A percentile compares a stretch with the other conserved stretches of the same genome.
These are phyloP conservation scores for Blastobotrys serpentis DNA, from an alignment of 1,139 yeast genomes.

Conservation along the genomic window DNA sequence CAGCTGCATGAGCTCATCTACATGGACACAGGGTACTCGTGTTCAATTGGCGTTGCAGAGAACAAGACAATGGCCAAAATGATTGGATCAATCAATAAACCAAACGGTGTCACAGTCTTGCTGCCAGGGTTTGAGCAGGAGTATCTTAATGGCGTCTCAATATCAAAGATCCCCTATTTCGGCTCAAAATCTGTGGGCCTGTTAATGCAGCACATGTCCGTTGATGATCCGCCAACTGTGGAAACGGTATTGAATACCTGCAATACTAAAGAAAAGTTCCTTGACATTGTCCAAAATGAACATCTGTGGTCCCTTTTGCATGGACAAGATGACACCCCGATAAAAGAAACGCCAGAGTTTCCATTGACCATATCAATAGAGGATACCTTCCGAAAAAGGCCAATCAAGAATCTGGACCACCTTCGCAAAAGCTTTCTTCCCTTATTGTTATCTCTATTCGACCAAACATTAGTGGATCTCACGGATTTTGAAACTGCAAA, in stretches of 20 bases:
- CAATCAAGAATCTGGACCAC: constrained; percentile 15
- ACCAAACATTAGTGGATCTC: constrained; percentile 29
- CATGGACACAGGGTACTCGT: constrained; percentile 34
- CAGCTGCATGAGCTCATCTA: constrained; percentile 27
- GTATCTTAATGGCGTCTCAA: constrained; percentile 27
- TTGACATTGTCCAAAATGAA: constrained; percentile 17
- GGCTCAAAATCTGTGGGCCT: constrained; percentile 28
- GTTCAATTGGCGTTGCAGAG: constrained; percentile 38
- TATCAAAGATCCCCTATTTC: constrained; percentile 34
- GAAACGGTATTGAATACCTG: too few relatives aligned
- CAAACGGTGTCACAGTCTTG: constrained; percentile 36
- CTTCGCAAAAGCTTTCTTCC: constrained; percentile 24
- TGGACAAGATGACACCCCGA: constrained; percentile 32
- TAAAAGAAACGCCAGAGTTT: constrained; percentile 27
- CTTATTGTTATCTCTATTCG: constrained; percentile 28
- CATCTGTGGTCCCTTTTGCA: constrained; percentile 34
- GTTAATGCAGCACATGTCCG: constrained; percentile 10
- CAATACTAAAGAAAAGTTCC: constrained; percentile 13
- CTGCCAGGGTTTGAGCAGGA: constrained; percentile 29
- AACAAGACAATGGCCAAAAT: constrained; percentile 38
- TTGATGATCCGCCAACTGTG: constrained; percentile 16
- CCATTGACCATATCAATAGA: constrained; percentile 39
- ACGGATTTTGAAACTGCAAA: constrained; percentile 22
- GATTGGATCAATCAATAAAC: constrained; percentile 36
- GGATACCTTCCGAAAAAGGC: constrained; percentile 32